Base-by-base conservation (phyloP, 352 stramenopile species). In the Pythium phragmiticola region DNA sequence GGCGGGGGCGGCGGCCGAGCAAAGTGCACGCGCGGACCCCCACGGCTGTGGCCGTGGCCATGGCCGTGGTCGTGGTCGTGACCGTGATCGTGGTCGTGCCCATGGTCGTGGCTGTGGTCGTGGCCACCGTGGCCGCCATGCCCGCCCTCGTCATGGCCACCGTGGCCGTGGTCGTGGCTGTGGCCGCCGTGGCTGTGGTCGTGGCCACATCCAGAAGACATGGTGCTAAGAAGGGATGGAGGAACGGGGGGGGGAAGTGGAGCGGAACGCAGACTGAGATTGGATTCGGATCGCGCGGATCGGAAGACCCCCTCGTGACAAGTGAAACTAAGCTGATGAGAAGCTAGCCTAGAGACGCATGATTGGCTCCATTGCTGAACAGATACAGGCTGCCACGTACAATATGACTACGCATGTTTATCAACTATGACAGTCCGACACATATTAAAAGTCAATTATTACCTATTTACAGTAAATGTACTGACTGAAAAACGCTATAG, bases 61-160 rank as follows among this genome's bases (percentile, higher is more conserved):
- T 42, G 49, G 36, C 52, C 36, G 52, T 59, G 36, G 52, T 23
- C 52, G 23, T 59, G 52, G 37, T 30, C 37, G 14, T 59, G 52
- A 12, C 30, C 52, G 23, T 59, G 52, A 21, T 16, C 23, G 17
- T 59, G 52, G 23, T 49, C 52, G 37, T 59, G 52, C 36, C 52
- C 37, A n/a, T 57, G 51, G 36, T 57, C 51, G n/a, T 57, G 51
- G 34, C 51, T 34, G 36, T 57, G 51, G 34, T 57, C 51, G 51
- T 57, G 30, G 52, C 36, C 37, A 21, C 26, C 21, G 39, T 57
- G 51, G 51, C n/a, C 51, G 26, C 28, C 28, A 16, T 55, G 48
- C 11, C 42, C 42, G 23, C 48, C 48, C 11, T 57, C 33, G 19
- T 19, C 46, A 19, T 53, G 48, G 48, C 28, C 30, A 9, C 48